Conservation (phyloP, 108 stramenopile genomes). For the Phaeodactylum tricornutum region DNA sequence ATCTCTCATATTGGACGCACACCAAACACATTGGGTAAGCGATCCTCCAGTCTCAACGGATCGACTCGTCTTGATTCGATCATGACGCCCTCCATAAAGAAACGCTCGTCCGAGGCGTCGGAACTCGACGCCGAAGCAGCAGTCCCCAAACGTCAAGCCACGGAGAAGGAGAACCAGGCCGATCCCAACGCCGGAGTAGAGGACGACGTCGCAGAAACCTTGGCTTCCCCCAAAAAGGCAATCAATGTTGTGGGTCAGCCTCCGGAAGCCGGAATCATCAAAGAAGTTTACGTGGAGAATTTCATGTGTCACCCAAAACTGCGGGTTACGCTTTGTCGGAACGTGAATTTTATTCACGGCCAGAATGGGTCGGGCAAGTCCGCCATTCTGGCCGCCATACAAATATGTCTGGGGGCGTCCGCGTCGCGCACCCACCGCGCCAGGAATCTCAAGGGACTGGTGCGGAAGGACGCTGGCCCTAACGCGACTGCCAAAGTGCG, state of each 20-base stretch:
- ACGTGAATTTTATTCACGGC: conserved; percentile 95
- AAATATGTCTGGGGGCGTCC: conserved; percentile 92
- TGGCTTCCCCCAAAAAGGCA: conserved; percentile 27
- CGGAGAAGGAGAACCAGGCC: too few species aligned
- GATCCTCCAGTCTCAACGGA: too few species aligned
- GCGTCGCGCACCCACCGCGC: conserved; percentile 83
- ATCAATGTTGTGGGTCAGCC: conserved; percentile 48
- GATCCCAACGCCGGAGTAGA: too few species aligned
- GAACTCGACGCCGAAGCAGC: too few species aligned
- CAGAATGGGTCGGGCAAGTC: conserved; percentile 91
- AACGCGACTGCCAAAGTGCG: conserved; percentile 58
- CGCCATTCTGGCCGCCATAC: conserved; percentile 91
- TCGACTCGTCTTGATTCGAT: too few species aligned
- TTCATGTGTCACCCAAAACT: conserved; percentile 87
- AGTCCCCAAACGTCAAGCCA: too few species aligned
- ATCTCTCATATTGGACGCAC: too few species aligned
- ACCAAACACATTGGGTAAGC: too few species aligned
- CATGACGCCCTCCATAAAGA: too few species aligned
- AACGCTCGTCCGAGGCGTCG: too few species aligned
- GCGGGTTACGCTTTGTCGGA: conserved; percentile 33
- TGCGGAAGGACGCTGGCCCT: conserved; percentile 63
- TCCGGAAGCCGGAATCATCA: conserved; percentile 31
- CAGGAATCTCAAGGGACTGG: conserved; percentile 72
- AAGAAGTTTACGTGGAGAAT: conserved; percentile 73
- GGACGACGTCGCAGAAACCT: too few species aligned